These are phyloP conservation scores for Pythium scleroteichum DNA, from an alignment of 352 stramenopile species.

Conservation along the genomic window DNA sequence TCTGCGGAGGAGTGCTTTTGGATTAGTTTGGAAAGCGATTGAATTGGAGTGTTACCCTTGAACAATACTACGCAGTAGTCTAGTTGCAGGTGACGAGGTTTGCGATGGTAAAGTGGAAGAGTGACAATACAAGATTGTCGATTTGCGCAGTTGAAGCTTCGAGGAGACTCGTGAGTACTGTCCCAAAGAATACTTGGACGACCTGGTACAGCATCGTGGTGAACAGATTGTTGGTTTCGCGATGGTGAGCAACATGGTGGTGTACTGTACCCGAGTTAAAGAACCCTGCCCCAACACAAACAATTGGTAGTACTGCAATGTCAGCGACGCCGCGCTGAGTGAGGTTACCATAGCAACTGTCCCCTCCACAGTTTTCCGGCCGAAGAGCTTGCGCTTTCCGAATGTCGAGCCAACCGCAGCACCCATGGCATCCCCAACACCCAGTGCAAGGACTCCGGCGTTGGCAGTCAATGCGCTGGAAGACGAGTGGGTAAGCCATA, in stretches of 20 bases:
- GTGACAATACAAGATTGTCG: slow-evolving; percentile 81
- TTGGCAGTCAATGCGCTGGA: slow-evolving; percentile 44
- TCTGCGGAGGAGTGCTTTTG: slow-evolving; percentile 31
- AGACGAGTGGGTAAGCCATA: slow-evolving; percentile 49
- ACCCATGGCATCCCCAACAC: slow-evolving; percentile 79
- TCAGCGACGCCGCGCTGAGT: slow-evolving; percentile 50
- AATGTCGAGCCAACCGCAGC: slow-evolving; percentile 57
- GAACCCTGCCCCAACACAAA: slow-evolving; percentile 23
- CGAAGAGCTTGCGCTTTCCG: slow-evolving; percentile 53
- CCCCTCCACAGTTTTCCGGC: slow-evolving; percentile 69
- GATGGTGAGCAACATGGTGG: too few species aligned
- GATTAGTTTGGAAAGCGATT: slow-evolving; percentile 18
- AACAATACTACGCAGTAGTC: too few species aligned
- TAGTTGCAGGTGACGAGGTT: slow-evolving; percentile 54
- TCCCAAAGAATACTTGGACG: slow-evolving; percentile 27
- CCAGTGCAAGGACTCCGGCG: slow-evolving; percentile 67
- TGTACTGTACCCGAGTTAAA: slow-evolving; percentile 36
- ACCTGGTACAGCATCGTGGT: slow-evolving; percentile 21
- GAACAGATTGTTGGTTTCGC: not conserved
- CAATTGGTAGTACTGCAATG: slow-evolving; percentile 45
- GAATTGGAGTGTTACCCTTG: too few species aligned
- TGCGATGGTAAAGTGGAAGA: slow-evolving; percentile 59
- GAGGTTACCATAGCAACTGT: slow-evolving; percentile 60
- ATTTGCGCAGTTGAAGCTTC: slow-evolving; percentile 77
- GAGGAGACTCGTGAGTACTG: slow-evolving; percentile 60